phyloP scores from a whole-genome alignment of 352 stramenopile species.

The Phytophthora melonis region DNA sequence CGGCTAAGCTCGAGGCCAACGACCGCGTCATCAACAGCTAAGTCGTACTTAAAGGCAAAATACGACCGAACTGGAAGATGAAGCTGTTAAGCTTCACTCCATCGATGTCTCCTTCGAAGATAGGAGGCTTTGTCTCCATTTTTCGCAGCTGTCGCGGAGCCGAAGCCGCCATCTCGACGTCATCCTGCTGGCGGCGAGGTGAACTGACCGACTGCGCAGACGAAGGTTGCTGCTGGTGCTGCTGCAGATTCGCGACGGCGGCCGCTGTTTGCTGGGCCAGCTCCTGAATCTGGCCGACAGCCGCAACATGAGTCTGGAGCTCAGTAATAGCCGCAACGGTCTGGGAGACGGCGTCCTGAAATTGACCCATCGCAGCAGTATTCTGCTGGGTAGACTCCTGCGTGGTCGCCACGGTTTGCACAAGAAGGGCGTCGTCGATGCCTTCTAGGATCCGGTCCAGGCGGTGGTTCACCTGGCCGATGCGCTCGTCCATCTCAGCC shows the following conservation, averaged over 20 bases:
- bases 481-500: slow-evolving; percentile 4
- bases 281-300: slow-evolving; percentile 7
- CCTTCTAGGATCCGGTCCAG: slow-evolving; percentile 14
- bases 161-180: slow-evolving; percentile 7
- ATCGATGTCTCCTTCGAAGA: slow-evolving; percentile 22
- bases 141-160: slow-evolving; percentile 11
- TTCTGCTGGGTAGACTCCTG: slow-evolving; percentile 2
- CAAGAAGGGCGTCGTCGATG: slow-evolving; percentile 8
- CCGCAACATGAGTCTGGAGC: neutral
- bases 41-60: slow-evolving; percentile 18
- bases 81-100: slow-evolving; percentile 16
- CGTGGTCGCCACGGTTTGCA: neutral
- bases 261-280: slow-evolving; percentile 7
- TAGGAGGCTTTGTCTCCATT: slow-evolving; percentile 25
- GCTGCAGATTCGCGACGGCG: slow-evolving; percentile 4
- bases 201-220: no score
- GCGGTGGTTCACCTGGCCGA: slow-evolving; percentile 15
- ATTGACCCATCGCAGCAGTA: neutral
- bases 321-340: slow-evolving; percentile 5
- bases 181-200: neutral
- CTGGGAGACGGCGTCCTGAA: slow-evolving; percentile 6
- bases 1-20: slow-evolving; percentile 5
- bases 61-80: slow-evolving; percentile 24
- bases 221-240: neutral
- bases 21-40: slow-evolving; percentile 1